Conservation (phyloP, 352 stramenopile genomes). For the Pythium sp. region DNA sequence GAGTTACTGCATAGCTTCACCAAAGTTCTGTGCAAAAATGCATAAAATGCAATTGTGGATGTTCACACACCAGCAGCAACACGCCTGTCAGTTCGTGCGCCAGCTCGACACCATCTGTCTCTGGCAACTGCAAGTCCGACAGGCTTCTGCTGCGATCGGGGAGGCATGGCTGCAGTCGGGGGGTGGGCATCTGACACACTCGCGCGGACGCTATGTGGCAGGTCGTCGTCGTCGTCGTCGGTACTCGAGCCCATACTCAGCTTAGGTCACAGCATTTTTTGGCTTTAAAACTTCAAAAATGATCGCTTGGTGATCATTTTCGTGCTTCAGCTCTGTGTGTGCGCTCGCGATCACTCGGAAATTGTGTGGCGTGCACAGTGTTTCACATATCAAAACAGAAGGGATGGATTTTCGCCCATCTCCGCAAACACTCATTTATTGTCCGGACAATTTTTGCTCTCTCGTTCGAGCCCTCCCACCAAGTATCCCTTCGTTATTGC, state of each 20-base stretch:
- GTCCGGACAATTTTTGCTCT: slow-evolving; percentile 3
- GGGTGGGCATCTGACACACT: not conserved
- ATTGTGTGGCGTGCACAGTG: not conserved
- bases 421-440: slow-evolving; percentile 1
- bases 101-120: not conserved
- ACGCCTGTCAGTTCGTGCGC: too few relatives aligned
- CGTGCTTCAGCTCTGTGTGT: not conserved
- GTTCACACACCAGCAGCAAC: too few relatives aligned
- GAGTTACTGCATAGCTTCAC: too few relatives aligned
- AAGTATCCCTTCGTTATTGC: not conserved
- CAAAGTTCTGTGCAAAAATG: too few relatives aligned
- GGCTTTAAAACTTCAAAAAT: too few relatives aligned
- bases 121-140: not conserved
- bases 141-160: not conserved
- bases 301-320: not conserved
- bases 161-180: too few relatives aligned
- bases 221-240: not conserved
- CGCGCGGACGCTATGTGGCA: not conserved
- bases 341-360: not conserved
- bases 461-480: not conserved
- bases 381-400: not conserved
- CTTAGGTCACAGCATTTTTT: not conserved
- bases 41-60: too few relatives aligned
- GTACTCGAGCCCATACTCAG: not conserved
- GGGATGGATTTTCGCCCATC: slow-evolving; percentile 3